These are phyloP conservation scores for Globisporangium radiosum DNA, from an alignment of 352 stramenopile genomes.

Conservation along the genomic window DNA sequence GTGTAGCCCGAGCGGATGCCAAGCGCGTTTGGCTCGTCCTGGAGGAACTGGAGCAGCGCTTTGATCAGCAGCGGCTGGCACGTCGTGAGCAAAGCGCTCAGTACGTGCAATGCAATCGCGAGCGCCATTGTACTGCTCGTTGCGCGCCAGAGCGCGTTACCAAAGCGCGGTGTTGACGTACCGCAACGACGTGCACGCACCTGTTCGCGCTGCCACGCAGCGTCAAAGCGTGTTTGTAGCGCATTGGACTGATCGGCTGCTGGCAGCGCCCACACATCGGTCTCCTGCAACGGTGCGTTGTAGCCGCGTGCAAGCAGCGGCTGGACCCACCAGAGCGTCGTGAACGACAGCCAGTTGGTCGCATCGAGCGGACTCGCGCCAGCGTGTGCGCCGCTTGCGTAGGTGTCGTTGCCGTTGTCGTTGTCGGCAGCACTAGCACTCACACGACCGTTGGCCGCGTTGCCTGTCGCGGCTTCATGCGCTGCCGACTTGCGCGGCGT, in stretches of 20 bases:
- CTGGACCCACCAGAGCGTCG: constrained; percentile 52
- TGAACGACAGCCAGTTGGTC: constrained; percentile 31
- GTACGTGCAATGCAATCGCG: constrained; percentile 26
- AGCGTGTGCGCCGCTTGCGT: not conserved
- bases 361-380: constrained; percentile 33
- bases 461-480: too few relatives aligned
- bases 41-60: constrained; percentile 38
- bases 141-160: constrained; percentile 37
- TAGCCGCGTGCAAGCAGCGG: constrained; percentile 31
- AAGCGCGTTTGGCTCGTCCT: constrained; percentile 28
- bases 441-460: too few relatives aligned
- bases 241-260: constrained; percentile 28
- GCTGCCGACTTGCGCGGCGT: constrained; percentile 11
- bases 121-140: constrained; percentile 29
- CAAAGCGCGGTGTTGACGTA: constrained; percentile 20
- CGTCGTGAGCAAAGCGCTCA: constrained; percentile 30
- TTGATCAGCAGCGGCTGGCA: constrained; percentile 57
- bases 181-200: constrained; percentile 1
- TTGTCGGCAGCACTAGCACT: not conserved
- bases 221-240: constrained; percentile 38
- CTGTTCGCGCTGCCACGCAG: constrained; percentile 23
- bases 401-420: not conserved
- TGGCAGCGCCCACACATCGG: constrained; percentile 36
- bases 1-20: constrained; percentile 42
- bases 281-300: constrained; percentile 24